These are phyloP conservation scores for Cordyceps cateniannulata DNA, from an alignment of 2,329 filamentous ascomycete genomes.

Conservation along the genomic window DNA sequence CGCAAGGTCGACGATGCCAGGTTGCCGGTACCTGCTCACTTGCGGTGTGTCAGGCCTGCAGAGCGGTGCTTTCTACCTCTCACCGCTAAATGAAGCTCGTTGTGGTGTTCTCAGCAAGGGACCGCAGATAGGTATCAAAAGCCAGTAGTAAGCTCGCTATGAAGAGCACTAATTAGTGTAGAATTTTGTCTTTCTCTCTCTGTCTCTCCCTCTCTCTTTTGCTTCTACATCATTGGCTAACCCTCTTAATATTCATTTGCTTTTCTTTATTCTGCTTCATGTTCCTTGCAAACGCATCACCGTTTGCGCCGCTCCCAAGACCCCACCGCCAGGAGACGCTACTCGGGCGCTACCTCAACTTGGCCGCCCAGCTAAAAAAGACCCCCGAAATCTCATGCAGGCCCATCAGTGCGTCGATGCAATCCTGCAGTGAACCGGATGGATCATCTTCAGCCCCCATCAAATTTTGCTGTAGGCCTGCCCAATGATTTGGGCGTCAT, in stretches of 20 bases:
- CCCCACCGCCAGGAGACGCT: background rate
- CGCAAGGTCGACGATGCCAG: background rate
- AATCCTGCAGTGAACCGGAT: background rate
- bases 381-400: background rate
- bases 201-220: no score
- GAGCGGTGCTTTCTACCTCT: conserved; percentile 14
- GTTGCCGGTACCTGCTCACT: conserved; percentile 11
- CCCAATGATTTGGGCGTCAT: no score
- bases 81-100: conserved; percentile 19
- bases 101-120: background rate
- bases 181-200: no score
- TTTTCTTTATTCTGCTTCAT: background rate
- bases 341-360: background rate
- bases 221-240: no score
- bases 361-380: background rate
- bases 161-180: no score
- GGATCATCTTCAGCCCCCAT: background rate
- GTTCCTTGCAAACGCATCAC: background rate
- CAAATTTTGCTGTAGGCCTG: no score
- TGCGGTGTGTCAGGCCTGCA: background rate
- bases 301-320: background rate
- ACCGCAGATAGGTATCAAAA: background rate
- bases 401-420: background rate
- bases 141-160: background rate
- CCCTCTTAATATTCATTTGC: no score